Percentiles rank a stretch among this genome's conserved stretches.
These are phyloP conservation scores for Aspergillus heteromorphus DNA, from an alignment of 495 filamentous ascomycete genomes.

Conservation along the genomic window DNA sequence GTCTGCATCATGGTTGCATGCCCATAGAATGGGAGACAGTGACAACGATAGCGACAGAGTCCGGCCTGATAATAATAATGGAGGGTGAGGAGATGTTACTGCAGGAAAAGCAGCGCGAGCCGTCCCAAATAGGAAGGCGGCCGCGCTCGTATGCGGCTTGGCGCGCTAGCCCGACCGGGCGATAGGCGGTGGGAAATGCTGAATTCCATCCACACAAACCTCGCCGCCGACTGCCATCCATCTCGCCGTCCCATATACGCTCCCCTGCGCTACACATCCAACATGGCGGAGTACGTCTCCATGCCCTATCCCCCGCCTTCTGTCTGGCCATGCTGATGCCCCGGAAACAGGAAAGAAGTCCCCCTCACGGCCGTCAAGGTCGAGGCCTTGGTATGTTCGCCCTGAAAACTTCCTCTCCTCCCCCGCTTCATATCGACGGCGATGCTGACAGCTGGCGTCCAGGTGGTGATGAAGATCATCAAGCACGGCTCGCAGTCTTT, in stretches of 20 bases:
- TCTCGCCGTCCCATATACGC: conserved; percentile 21
- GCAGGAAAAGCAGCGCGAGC: no score
- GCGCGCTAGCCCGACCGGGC: conserved; percentile 22
- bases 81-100: no score
- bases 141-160: conserved; percentile 14
- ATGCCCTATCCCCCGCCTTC: not conserved
- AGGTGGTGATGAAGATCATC: conserved; percentile 96
- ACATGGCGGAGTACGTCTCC: conserved; percentile 42
- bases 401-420: conserved; percentile 31
- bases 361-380: conserved; percentile 76
- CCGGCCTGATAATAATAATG: no score
- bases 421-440: conserved; percentile 23
- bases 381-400: conserved; percentile 64
- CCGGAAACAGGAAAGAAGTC: conserved; percentile 46
- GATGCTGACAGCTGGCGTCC: conserved; percentile 4
- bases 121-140: not conserved
- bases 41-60: no score
- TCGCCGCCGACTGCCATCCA: conserved; percentile 25
- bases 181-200: conserved; percentile 28
- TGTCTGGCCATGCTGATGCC: conserved; percentile 9
- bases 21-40: no score
- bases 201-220: conserved; percentile 44
- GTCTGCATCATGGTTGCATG: no score
- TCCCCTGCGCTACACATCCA: conserved; percentile 26
- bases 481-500: conserved; percentile 85